Conservation (phyloP, 2,329 filamentous ascomycete species). For the Sporothrix inflata region DNA sequence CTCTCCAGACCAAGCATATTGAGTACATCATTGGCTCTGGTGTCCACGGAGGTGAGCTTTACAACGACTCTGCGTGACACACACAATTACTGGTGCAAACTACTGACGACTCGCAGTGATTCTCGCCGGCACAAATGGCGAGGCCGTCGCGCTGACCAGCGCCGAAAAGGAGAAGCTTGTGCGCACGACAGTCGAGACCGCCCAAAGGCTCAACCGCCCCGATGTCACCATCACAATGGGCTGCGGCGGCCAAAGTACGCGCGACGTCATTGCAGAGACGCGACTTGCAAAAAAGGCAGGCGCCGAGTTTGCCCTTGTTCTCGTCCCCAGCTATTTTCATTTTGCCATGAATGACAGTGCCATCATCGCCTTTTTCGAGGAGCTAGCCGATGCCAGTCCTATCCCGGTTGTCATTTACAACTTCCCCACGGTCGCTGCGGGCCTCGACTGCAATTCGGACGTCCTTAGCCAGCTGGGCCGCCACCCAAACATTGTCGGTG, state of each 20-base stretch:
- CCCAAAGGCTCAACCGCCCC: conserved; percentile 45
- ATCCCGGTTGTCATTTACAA: conserved; percentile 73
- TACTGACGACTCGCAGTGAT: conserved; percentile 48
- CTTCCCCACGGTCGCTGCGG: conserved; percentile 68
- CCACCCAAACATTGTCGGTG: conserved; percentile 68
- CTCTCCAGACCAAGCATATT: conserved; percentile 55
- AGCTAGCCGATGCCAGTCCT: conserved; percentile 61
- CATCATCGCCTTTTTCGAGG: conserved; percentile 65
- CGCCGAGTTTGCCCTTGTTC: conserved; percentile 68
- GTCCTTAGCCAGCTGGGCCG: conserved; percentile 60
- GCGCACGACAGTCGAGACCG: conserved; percentile 60
- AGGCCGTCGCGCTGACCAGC: conserved; percentile 69
- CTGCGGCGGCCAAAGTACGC: conserved; percentile 67
- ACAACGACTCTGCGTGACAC: too few species aligned
- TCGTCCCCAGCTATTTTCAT: conserved; percentile 73
- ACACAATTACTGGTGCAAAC: too few species aligned
- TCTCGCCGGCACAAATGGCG: conserved; percentile 73
- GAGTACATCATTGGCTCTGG: conserved; percentile 57
- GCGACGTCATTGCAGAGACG: conserved; percentile 68
- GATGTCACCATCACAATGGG: conserved; percentile 68
- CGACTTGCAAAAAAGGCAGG: conserved; percentile 64
- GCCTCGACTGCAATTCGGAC: conserved; percentile 69
- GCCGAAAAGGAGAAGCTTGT: conserved; percentile 67
- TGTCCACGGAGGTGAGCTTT: conserved; percentile 52
- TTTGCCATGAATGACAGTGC: conserved; percentile 62